Evolutionary conservation across 495 filamentous ascomycete species (phyloP), one percentile per base, ranked within the genome.

Genomic region (Xylaria grammica): DNA sequence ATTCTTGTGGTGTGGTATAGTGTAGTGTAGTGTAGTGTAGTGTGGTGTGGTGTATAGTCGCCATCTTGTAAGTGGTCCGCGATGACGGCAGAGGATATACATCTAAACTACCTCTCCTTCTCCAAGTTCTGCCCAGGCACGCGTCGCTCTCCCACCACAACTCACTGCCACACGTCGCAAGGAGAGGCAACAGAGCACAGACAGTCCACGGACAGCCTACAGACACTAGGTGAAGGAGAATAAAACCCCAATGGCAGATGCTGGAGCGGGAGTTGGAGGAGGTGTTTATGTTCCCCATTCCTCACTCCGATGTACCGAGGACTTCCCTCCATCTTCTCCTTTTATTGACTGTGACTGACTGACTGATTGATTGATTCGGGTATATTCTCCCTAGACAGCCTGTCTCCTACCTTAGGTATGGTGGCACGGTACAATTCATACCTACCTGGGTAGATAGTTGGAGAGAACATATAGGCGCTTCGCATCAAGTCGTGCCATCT

Each of bases 31-130:
- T n/a, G n/a, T n/a, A n/a, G n/a, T n/a, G n/a, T n/a, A n/a, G n/a
- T n/a, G n/a, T n/a, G n/a, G n/a, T n/a, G n/a, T n/a, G n/a, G n/a
- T n/a, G n/a, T n/a, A n/a, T 17, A n/a, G 62, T 64, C 62, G 62
- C 45, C 50, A 6, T 40, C 52, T 64, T 64, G 62, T 64, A 57
- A 38, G 53, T 58, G 22, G 36, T 32, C 52, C 44, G 44, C 62
- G 62, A 58, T 34, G 30, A 40, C 24, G 52, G 38, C 13, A 4
- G 62, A 64, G 42, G 42, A 58, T 13, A 58, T 64, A 64, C 62
- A 29, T 58, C 52, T 32, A 36, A 42, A 50, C 62, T 64, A 64
- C 62, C 30, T 64, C 53, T 27, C 34, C n/a, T n/a, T 19, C 27
- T 30, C 56, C 19, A n/a, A n/a, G n/a, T 50, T 19, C 20, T 48